Evolutionary conservation across 768 basidiomycete species (phyloP).

Genomic region (Multifurca ochricompacta): DNA sequence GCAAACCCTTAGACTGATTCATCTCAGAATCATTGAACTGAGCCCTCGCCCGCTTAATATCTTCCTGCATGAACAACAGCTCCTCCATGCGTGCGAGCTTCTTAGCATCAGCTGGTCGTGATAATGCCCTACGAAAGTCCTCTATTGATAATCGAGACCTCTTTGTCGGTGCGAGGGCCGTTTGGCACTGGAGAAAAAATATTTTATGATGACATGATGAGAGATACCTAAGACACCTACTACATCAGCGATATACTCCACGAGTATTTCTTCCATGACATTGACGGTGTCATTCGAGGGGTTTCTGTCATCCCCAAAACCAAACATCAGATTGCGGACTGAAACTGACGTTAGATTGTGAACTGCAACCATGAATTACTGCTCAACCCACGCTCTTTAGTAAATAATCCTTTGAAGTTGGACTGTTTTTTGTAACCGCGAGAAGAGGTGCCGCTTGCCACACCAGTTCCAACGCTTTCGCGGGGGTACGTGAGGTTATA

Average conservation of each 20-base stretch:
- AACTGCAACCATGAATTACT: neutral
- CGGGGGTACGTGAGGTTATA: constrained; percentile 39
- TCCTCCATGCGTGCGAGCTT: constrained; percentile 92
- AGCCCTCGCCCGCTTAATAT: constrained; percentile 80
- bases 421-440: constrained; percentile 55
- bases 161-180: constrained; percentile 59
- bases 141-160: constrained; percentile 78
- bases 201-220: neutral
- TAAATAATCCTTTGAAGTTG: constrained; percentile 66
- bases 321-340: constrained; percentile 88
- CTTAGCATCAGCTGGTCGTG: constrained; percentile 81
- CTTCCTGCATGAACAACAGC: constrained; percentile 86
- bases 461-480: constrained; percentile 39
- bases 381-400: constrained; percentile 63
- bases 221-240: constrained; percentile 41
- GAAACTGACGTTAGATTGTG: constrained; percentile 5
- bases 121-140: constrained; percentile 72
- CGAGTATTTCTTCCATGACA: constrained; percentile 89
- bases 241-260: constrained; percentile 85
- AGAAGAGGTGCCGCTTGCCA: constrained; percentile 33
- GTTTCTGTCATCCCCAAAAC: constrained; percentile 87
- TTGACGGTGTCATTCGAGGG: constrained; percentile 82
- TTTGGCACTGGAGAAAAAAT: constrained; percentile 49
- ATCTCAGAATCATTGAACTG: constrained; percentile 60
- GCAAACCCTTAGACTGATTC: constrained; percentile 41